These are phyloP conservation scores for Fusarium sp. DNA, from an alignment of 2,329 filamentous ascomycete species.

Conservation along the genomic window DNA sequence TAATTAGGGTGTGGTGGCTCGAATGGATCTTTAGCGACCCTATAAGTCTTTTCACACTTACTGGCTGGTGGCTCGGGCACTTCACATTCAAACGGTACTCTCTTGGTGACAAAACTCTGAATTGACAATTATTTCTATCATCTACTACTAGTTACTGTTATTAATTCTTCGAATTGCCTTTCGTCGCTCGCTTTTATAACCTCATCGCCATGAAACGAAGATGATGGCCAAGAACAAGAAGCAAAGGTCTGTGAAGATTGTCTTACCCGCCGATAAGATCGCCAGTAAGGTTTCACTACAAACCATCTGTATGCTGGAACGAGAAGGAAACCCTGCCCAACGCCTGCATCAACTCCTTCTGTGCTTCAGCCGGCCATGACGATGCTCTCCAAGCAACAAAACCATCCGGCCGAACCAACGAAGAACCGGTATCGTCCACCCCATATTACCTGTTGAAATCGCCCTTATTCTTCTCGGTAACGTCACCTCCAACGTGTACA, in stretches of 20 bases:
- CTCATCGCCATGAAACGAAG: not conserved
- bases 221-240: fast-evolving
- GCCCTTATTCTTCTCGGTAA: not conserved
- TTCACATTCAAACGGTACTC: not conserved
- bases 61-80: fast-evolving
- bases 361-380: not conserved
- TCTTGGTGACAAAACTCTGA: fast-evolving
- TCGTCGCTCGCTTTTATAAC: fast-evolving
- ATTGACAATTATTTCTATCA: fast-evolving
- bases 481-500: not conserved
- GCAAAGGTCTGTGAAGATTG: fast-evolving
- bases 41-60: not conserved
- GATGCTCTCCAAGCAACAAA: conserved; percentile 19
- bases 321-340: not conserved
- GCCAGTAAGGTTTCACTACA: not conserved
- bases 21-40: fast-evolving
- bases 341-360: not conserved
- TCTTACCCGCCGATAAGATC: fast-evolving
- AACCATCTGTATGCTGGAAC: fast-evolving
- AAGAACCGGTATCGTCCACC: not conserved
- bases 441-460: not conserved
- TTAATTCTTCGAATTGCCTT: fast-evolving
- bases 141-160: not conserved
- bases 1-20: not conserved
- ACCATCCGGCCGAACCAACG: conserved; percentile 20